Evolutionary conservation across 2,329 filamentous ascomycete genomes (phyloP).

Genomic region (Talaromyces sp.): DNA sequence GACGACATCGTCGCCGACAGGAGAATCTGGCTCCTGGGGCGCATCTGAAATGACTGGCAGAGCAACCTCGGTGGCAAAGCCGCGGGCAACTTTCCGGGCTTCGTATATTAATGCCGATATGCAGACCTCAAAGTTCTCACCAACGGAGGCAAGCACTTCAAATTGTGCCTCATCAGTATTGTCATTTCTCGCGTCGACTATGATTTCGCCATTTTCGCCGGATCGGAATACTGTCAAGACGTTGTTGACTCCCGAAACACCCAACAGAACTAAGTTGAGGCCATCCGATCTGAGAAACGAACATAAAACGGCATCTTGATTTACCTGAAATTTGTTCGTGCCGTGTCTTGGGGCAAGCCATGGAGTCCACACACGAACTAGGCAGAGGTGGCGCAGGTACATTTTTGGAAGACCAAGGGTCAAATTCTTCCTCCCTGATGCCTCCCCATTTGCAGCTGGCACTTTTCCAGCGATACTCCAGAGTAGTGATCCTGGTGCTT

Average conservation of each 20-base stretch:
- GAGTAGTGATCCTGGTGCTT: slow-evolving; percentile 35
- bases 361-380: slow-evolving; percentile 72
- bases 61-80: slow-evolving; percentile 17
- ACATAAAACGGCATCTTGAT: slow-evolving; percentile 72
- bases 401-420: slow-evolving; percentile 61
- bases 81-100: slow-evolving; percentile 60
- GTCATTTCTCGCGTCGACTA: slow-evolving; percentile 69
- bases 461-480: slow-evolving; percentile 54
- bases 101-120: slow-evolving; percentile 82
- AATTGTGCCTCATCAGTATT: slow-evolving; percentile 50
- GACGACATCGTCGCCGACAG: slow-evolving; percentile 36
- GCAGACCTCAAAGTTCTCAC: slow-evolving; percentile 67
- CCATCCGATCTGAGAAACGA: slow-evolving; percentile 71
- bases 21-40: slow-evolving; percentile 22
- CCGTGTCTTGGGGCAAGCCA: slow-evolving; percentile 92
- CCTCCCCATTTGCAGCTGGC: slow-evolving; percentile 46
- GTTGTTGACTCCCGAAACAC: slow-evolving; percentile 67
- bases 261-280: slow-evolving; percentile 70
- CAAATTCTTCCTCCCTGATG: slow-evolving; percentile 53
- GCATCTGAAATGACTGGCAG: slow-evolving; percentile 11
- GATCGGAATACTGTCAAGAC: slow-evolving; percentile 65
- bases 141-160: slow-evolving; percentile 64
- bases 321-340: slow-evolving; percentile 57
- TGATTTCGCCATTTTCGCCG: slow-evolving; percentile 58
- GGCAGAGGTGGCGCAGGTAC: slow-evolving; percentile 69